Percentiles rank a stretch among this genome's conserved stretches.
Conservation (phyloP, 2,329 filamentous ascomycete species). For the Beauveria sp. region DNA sequence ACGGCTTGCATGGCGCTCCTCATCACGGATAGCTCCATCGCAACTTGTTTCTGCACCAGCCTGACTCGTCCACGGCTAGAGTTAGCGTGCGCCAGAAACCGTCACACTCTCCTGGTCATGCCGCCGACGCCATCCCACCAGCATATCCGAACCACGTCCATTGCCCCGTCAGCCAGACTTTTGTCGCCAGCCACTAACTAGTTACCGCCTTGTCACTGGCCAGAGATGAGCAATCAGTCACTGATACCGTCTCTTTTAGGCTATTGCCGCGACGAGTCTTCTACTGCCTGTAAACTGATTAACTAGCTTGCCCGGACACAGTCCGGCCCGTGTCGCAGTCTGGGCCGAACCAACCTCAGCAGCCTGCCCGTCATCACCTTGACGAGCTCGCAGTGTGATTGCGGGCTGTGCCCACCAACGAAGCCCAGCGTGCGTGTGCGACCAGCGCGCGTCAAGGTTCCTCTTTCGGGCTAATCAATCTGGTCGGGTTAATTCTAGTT, state of each 20-base stretch:
- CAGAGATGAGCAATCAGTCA: no score
- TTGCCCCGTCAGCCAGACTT: not conserved
- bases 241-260: not conserved
- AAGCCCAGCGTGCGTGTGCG: not conserved
- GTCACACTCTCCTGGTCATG: not conserved
- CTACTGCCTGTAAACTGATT: not conserved
- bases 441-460: not conserved
- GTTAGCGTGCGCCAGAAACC: not conserved
- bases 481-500: not conserved
- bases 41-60: not conserved
- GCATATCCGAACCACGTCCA: not conserved
- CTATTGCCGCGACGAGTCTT: not conserved
- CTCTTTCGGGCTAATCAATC: not conserved
- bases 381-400: not conserved
- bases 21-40: not conserved
- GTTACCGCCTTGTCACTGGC: no score
- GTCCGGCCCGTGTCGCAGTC: not conserved
- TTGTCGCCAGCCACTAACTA: not conserved
- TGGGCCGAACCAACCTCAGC: not conserved
- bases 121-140: not conserved
- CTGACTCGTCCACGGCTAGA: constrained; percentile 4
- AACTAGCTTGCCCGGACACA: not conserved
- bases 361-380: not conserved
- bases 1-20: not conserved
- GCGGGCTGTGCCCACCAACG: constrained; percentile 3